Conservation (phyloP, 495 filamentous ascomycete species). For the Penicillium taxi region DNA sequence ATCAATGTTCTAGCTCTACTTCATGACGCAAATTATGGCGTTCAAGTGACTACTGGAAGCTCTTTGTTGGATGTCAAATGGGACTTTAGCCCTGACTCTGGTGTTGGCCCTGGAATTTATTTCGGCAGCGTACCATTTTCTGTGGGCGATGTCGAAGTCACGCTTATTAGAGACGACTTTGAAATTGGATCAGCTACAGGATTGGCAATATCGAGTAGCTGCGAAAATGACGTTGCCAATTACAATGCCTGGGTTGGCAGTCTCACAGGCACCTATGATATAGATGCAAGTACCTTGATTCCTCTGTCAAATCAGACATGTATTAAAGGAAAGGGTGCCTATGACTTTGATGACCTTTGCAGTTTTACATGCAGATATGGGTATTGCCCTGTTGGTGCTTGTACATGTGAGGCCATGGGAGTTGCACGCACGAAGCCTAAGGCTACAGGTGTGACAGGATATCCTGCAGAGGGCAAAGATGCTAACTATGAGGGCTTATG, state of each 20-base stretch:
- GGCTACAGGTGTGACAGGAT: constrained; percentile 37
- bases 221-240: background rate
- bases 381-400: constrained; percentile 3
- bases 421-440: background rate
- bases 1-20: too few relatives aligned
- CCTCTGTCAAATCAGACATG: background rate
- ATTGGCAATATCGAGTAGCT: background rate
- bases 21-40: too few relatives aligned
- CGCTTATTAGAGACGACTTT: background rate
- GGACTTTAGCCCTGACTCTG: background rate
- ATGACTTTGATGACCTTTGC: constrained; percentile 19
- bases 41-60: too few relatives aligned
- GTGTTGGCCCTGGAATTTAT: background rate
- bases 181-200: background rate
- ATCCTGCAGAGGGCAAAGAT: constrained; percentile 24
- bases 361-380: background rate
- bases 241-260: background rate
- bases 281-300: background rate
- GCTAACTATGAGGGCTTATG: constrained; percentile 6
- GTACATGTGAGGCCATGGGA: constrained; percentile 1
- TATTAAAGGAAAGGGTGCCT: constrained; percentile 41
- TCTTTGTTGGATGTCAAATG: too few relatives aligned
- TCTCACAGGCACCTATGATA: background rate
- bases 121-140: background rate
- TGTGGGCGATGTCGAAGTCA: background rate